A percentile compares a stretch with the other conserved stretches of the same genome.
Conservation (phyloP, 1,284 basidiomycete genomes). For the Macrocybe sp. region DNA sequence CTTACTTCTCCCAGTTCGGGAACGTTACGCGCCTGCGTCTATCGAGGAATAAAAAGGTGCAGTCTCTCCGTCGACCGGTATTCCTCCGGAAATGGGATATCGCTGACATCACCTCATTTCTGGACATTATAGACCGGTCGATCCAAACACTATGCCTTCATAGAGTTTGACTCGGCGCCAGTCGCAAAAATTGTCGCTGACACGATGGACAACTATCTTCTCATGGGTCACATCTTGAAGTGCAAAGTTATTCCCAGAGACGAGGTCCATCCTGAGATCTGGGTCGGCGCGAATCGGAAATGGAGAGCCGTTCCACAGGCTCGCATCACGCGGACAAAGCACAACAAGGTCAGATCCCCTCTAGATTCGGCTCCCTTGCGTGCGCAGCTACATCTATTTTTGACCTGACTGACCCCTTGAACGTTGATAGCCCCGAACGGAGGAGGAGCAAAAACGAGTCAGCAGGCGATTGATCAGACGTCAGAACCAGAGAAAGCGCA, state of each 20-base stretch:
- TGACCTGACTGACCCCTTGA: too few relatives aligned
- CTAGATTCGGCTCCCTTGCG: too few relatives aligned
- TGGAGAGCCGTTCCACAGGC: constrained; percentile 77
- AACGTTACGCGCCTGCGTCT: constrained; percentile 84
- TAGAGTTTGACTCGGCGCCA: constrained; percentile 88
- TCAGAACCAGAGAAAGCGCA: constrained; percentile 74
- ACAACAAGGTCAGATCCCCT: constrained; percentile 66
- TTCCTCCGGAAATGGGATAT: not conserved
- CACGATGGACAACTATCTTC: constrained; percentile 98
- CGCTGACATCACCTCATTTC: not conserved
- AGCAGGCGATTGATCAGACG: constrained; percentile 73
- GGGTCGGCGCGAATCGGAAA: constrained; percentile 95
- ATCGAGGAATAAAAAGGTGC: constrained; percentile 90
- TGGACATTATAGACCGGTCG: constrained; percentile 68
- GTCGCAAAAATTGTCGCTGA: constrained; percentile 96
- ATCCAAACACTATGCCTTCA: constrained; percentile 95
- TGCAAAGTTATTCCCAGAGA: constrained; percentile 87
- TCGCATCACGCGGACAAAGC: constrained; percentile 66
- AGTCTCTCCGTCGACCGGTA: constrained; percentile 8
- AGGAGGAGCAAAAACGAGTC: constrained; percentile 64
- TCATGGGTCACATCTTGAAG: constrained; percentile 89
- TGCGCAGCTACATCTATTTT: not conserved
- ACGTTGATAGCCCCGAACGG: constrained; percentile 60
- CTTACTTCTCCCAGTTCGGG: constrained; percentile 96
- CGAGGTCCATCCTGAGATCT: constrained; percentile 88